Evolutionary conservation across 305 asterid species (phyloP).

Genomic region (Solanum hybrid): DNA sequence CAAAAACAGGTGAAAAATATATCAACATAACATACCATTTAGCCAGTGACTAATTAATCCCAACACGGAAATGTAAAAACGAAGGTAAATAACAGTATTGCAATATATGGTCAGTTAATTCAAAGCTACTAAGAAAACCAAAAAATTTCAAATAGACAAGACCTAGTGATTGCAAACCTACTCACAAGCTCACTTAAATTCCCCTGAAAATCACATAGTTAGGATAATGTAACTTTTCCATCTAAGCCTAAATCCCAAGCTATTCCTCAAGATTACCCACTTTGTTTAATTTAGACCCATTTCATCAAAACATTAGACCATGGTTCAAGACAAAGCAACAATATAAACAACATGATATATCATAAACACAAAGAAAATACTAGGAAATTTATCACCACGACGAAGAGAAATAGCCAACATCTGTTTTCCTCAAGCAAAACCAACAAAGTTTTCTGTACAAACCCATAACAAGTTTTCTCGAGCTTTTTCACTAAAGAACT

Average conservation of each 20-base stretch:
- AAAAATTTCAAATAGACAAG: too few species aligned
- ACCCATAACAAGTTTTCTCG: conserved; percentile 46
- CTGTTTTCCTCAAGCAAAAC: conserved; percentile 96
- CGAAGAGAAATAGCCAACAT: conserved; percentile 74
- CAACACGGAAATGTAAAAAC: too few species aligned
- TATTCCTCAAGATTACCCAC: neutral
- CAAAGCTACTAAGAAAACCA: too few species aligned
- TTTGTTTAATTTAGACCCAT: neutral
- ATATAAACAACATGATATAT: neutral
- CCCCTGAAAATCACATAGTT: too few species aligned
- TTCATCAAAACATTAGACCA: neutral
- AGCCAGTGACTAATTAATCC: too few species aligned
- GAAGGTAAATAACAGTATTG: too few species aligned
- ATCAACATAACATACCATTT: too few species aligned
- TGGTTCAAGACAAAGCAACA: neutral
- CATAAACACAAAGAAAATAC: conserved; percentile 22
- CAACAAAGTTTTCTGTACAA: conserved; percentile 30
- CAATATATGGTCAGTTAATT: too few species aligned
- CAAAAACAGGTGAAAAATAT: too few species aligned
- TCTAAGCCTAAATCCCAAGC: neutral
- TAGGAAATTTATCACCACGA: conserved; percentile 44
- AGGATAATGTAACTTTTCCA: neutral
- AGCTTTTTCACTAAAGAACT: neutral
- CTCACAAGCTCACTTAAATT: too few species aligned
- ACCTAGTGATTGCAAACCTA: too few species aligned